Conservation (phyloP, 257 asterid genomes). For the Coffea eugenioides region DNA sequence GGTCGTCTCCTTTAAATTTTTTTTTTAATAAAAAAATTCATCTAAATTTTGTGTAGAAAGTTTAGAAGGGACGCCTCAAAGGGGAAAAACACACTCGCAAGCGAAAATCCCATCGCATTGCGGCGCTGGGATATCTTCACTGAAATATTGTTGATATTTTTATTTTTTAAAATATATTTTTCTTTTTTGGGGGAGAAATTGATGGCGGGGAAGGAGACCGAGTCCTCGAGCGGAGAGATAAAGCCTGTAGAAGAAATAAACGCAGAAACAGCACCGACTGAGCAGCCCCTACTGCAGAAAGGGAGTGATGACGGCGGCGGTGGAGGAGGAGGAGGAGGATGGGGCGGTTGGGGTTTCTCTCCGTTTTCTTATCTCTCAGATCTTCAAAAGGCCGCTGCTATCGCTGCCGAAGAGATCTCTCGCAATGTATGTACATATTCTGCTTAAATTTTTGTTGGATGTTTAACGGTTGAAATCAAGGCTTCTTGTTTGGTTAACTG, state of each 20-base stretch:
- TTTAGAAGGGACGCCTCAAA: neutral
- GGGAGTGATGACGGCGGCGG: constrained; percentile 23
- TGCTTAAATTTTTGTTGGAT: neutral
- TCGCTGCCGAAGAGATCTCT: constrained; percentile 90
- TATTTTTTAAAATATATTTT: too few relatives aligned
- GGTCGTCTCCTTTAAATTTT: too few relatives aligned
- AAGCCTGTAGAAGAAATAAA: constrained; percentile 27
- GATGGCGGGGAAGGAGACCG: constrained; percentile 53
- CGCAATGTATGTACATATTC: constrained; percentile 56
- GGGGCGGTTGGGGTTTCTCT: constrained; percentile 90
- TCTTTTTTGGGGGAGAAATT: constrained; percentile 13
- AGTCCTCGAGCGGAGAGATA: constrained; percentile 42
- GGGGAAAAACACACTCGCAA: neutral
- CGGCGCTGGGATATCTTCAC: neutral
- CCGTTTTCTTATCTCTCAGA: constrained; percentile 73
- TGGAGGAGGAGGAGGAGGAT: constrained; percentile 47
- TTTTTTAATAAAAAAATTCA: too few relatives aligned
- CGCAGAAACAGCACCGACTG: constrained; percentile 14
- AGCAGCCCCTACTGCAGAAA: constrained; percentile 25
- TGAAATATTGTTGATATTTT: neutral
- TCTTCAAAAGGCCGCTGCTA: constrained; percentile 77
- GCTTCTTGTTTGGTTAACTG: neutral
- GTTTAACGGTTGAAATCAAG: neutral
- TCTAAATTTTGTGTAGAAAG: neutral
- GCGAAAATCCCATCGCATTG: neutral